Conservation (phyloP, 2,329 filamentous ascomycete species). For the Didymella segeticola region DNA sequence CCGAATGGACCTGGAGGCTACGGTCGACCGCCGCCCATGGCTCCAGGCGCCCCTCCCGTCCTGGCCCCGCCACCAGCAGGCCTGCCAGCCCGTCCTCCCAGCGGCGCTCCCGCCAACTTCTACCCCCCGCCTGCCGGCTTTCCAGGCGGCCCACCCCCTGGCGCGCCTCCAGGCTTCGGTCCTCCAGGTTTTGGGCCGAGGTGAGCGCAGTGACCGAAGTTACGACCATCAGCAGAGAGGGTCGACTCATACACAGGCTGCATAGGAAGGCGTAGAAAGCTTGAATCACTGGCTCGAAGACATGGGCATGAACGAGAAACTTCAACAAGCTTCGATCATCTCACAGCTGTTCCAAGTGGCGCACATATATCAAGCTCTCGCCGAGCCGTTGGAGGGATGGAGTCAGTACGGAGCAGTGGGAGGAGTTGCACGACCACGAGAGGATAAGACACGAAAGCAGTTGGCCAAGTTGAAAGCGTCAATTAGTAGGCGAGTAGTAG, state of each 20-base stretch:
- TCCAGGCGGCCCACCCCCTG: constrained; percentile 25
- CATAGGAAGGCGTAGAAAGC: too few relatives aligned
- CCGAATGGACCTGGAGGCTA: constrained; percentile 51
- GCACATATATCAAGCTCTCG: neutral
- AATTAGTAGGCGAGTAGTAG: neutral
- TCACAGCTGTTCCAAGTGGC: too few relatives aligned
- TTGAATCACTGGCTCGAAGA: too few relatives aligned
- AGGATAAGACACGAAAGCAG: too few relatives aligned
- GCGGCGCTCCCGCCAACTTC: constrained; percentile 60
- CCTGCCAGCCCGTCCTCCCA: constrained; percentile 66
- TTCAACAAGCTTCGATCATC: too few relatives aligned
- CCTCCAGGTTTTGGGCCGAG: constrained; percentile 24
- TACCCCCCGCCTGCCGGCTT: constrained; percentile 39
- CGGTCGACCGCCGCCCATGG: constrained; percentile 31
- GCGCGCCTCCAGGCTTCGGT: constrained; percentile 18
- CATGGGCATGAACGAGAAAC: neutral
- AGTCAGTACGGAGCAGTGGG: neutral
- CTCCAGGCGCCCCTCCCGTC: constrained; percentile 45
- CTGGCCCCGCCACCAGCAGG: constrained; percentile 42
- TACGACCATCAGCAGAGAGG: too few relatives aligned
- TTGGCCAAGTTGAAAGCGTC: neutral
- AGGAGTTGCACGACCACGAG: too few relatives aligned
- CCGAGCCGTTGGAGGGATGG: neutral
- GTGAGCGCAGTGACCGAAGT: constrained; percentile 2
- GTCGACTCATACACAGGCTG: too few relatives aligned